Percentiles rank a stretch among this genome's conserved stretches.
Conservation (phyloP, 1,139 yeast species). For the Kodamaea fungicola region DNA sequence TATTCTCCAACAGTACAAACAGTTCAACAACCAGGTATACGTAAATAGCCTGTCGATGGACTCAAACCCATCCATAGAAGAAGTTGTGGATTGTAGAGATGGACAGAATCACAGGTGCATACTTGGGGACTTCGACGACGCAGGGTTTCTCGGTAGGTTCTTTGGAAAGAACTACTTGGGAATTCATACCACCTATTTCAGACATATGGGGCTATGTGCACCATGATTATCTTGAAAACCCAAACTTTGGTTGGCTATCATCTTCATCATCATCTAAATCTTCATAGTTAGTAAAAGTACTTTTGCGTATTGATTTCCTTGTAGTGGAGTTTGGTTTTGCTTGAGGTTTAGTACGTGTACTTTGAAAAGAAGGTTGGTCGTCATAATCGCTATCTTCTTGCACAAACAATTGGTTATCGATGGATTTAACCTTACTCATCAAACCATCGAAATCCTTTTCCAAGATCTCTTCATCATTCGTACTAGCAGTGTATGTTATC, state of each 20-base stretch:
- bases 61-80: conserved; percentile 22
- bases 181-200: conserved; percentile 47
- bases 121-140: conserved; percentile 25
- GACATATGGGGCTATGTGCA: conserved; percentile 48
- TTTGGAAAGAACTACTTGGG: conserved; percentile 27
- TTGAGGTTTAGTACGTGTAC: neutral
- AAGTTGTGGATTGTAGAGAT: conserved; percentile 30
- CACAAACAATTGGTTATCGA: conserved; percentile 8
- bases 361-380: neutral
- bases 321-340: neutral
- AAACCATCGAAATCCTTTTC: conserved; percentile 24
- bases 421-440: conserved; percentile 24
- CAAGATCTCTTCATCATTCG: conserved; percentile 10
- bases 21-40: conserved; percentile 45
- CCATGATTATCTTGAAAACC: conserved; percentile 14
- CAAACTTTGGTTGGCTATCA: conserved; percentile 37
- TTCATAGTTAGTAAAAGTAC: conserved; percentile 2
- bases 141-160: conserved; percentile 8
- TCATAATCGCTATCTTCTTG: conserved; percentile 9
- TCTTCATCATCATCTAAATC: conserved; percentile 32
- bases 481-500: conserved; percentile 7
- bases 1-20: conserved; percentile 28
- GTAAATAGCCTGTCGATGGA: conserved; percentile 33
- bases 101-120: conserved; percentile 38
- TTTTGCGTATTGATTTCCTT: too few species aligned